Conservation (phyloP, 805 yeast species). For the Metschnikowia anglica region DNA sequence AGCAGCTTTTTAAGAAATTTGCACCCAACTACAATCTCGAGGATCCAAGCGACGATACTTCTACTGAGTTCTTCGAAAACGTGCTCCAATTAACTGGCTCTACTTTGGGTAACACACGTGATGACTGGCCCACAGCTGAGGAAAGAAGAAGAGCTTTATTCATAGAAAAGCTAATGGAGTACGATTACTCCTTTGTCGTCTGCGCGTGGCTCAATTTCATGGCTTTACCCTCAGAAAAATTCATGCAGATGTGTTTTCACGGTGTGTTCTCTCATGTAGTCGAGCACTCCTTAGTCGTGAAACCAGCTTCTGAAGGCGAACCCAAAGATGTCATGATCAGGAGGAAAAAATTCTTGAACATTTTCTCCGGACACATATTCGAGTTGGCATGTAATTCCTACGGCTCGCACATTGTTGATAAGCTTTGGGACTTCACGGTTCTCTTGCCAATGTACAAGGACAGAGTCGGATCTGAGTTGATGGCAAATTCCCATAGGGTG, state of each 20-base stretch:
- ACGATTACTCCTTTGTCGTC: slow-evolving; percentile 58
- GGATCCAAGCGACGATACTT: slow-evolving; percentile 30
- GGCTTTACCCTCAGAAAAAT: slow-evolving; percentile 56
- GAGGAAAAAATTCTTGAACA: slow-evolving; percentile 69
- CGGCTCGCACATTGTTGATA: slow-evolving; percentile 89
- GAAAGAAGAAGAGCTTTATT: slow-evolving; percentile 79
- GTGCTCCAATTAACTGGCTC: slow-evolving; percentile 63
- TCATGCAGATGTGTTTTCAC: slow-evolving; percentile 76
- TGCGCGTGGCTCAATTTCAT: slow-evolving; percentile 61
- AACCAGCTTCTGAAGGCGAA: slow-evolving; percentile 43
- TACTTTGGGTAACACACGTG: slow-evolving; percentile 77
- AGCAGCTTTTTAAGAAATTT: slow-evolving; percentile 40
- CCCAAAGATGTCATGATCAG: slow-evolving; percentile 47
- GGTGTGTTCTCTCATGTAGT: slow-evolving; percentile 90
- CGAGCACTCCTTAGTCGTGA: slow-evolving; percentile 56
- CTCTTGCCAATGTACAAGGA: slow-evolving; percentile 83
- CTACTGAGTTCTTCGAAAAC: slow-evolving; percentile 62
- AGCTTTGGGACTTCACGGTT: slow-evolving; percentile 74
- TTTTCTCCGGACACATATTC: slow-evolving; percentile 52
- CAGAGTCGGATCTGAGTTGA: slow-evolving; percentile 69
- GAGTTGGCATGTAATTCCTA: slow-evolving; percentile 78
- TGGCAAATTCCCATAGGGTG: slow-evolving; percentile 58
- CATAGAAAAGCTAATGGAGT: slow-evolving; percentile 68
- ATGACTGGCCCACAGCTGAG: slow-evolving; percentile 90
- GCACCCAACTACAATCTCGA: slow-evolving; percentile 38